Evolutionary conservation across 164 flowering plant genomes (phyloP).

Genomic region (Tetracentron sinense): DNA sequence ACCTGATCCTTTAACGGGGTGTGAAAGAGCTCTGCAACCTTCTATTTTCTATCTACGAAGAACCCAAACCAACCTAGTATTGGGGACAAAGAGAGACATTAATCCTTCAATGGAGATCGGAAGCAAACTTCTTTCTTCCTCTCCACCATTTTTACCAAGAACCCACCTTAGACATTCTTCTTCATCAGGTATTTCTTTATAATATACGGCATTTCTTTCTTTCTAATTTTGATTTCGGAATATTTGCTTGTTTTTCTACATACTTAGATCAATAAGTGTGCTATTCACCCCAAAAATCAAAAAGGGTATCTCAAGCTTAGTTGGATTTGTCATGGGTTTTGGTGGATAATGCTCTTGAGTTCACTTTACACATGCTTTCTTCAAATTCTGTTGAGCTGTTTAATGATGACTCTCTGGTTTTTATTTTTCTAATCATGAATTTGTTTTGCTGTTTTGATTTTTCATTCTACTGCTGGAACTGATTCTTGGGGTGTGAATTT

Average conservation of each 20-base stretch:
- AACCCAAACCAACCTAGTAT: not conserved
- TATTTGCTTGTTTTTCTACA: not conserved
- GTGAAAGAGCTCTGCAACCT: not conserved
- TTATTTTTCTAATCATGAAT: too few species aligned
- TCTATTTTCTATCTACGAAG: not conserved
- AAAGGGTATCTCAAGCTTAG: conserved; percentile 4
- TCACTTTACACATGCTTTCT: not conserved
- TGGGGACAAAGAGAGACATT: not conserved
- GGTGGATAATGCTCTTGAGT: not conserved
- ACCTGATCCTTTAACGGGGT: conserved; percentile 3
- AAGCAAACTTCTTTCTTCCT: conserved; percentile 35
- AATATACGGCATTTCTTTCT: not conserved
- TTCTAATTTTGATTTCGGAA: not conserved
- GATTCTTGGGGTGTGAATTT: not conserved
- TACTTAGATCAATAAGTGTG: not conserved
- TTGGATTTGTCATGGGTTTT: conserved; percentile 1
- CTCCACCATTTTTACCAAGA: conserved; percentile 33
- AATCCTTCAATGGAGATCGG: conserved; percentile 44
- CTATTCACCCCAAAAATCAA: not conserved
- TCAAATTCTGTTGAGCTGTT: not conserved
- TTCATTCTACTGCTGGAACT: not conserved
- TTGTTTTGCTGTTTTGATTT: not conserved
- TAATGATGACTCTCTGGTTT: not conserved
- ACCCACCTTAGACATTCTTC: conserved; percentile 29
- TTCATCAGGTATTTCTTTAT: conserved; percentile 34